phyloP scores from a whole-genome alignment of 2,329 filamentous ascomycete genomes.

The Chalaropsis ovoidea region DNA sequence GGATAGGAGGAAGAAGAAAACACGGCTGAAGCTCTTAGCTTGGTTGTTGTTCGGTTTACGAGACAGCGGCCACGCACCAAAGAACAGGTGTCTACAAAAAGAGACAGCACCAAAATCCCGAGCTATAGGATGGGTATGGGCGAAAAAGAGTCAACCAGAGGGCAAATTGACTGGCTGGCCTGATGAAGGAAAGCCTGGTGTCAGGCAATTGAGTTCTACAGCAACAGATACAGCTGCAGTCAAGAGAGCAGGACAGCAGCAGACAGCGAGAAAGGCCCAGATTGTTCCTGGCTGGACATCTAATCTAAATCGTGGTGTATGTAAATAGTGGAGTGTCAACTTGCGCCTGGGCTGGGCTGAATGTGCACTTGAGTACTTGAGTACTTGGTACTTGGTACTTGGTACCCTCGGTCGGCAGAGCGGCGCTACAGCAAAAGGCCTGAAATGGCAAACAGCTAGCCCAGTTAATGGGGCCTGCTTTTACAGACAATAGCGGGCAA shows the following conservation, averaged over 20 bases:
- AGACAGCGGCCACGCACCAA: constrained; percentile 23
- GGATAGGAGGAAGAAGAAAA: constrained; percentile 16
- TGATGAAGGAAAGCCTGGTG: not conserved
- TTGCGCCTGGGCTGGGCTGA: not conserved
- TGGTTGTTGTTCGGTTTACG: constrained; percentile 20
- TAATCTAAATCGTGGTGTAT: not conserved
- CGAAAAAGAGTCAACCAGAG: not conserved
- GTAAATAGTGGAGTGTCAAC: constrained; percentile 1
- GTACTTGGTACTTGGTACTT: not conserved
- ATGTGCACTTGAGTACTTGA: too few species aligned
- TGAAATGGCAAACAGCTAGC: not conserved
- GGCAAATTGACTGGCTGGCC: not conserved
- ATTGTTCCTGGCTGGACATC: not conserved
- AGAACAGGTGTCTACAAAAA: constrained; percentile 26
- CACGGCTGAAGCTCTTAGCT: constrained; percentile 22
- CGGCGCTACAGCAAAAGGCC: not conserved
- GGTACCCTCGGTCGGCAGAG: not conserved
- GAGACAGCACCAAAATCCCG: not conserved
- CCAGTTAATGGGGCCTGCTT: too few species aligned
- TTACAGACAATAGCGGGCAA: too few species aligned
- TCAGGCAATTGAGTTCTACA: not conserved
- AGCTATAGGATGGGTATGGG: not conserved
- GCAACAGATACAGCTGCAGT: not conserved
- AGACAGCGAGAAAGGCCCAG: not conserved
- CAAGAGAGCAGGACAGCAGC: not conserved